phyloP scores from a whole-genome alignment of 2,329 filamentous ascomycete species.

The Daldinia sp. region DNA sequence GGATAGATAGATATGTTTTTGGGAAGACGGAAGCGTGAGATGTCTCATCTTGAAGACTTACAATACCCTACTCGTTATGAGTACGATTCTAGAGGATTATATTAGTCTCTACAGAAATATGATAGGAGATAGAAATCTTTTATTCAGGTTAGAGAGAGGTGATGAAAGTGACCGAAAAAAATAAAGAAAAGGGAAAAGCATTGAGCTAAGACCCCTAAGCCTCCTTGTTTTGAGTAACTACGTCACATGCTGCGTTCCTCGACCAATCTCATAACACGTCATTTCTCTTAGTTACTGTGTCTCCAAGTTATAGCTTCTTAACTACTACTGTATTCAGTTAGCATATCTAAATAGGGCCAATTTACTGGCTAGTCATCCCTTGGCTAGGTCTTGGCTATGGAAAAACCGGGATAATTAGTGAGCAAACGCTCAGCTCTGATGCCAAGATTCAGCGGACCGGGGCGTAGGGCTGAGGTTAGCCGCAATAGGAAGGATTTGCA shows the following conservation, averaged over 20 bases:
- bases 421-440: neutral
- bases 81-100: no score
- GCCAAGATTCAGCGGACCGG: neutral
- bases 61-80: no score
- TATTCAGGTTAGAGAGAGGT: no score
- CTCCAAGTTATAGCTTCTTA: neutral
- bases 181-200: neutral
- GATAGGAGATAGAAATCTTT: neutral
- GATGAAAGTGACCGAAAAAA: no score
- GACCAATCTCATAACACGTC: neutral
- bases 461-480: neutral
- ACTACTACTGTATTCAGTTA: neutral
- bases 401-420: neutral
- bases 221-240: no score
- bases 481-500: conserved; percentile 5
- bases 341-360: neutral
- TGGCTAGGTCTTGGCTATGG: neutral
- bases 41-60: neutral
- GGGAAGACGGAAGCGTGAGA: neutral
- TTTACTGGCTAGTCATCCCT: neutral
- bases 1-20: neutral
- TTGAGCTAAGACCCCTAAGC: neutral
- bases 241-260: no score
- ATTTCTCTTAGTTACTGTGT: neutral
- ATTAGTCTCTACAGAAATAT: neutral